These are phyloP conservation scores for Firmiana major DNA, from an alignment of 345 rosid species.

Conservation along the genomic window DNA sequence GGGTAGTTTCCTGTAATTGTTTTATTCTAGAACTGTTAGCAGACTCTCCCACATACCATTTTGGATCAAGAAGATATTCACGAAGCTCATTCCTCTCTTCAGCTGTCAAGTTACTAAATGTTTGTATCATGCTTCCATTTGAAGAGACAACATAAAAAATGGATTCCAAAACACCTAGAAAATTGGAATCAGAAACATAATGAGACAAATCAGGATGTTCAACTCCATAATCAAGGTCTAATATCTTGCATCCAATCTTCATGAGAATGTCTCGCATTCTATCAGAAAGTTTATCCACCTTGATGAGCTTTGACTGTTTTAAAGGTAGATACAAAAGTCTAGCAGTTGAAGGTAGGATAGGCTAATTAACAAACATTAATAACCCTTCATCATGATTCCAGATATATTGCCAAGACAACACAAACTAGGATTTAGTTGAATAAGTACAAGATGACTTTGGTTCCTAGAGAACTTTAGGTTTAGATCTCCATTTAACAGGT, in stretches of 20 bases:
- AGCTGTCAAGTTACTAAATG: conserved; percentile 38
- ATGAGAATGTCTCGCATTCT: conserved; percentile 52
- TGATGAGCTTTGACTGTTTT: conserved; percentile 66
- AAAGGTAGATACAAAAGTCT: conserved; percentile 72
- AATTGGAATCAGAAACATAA: conserved; percentile 55
- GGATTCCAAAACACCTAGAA: conserved; percentile 67
- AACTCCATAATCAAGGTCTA: conserved; percentile 48
- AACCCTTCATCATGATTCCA: conserved; percentile 53
- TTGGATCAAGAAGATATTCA: conserved; percentile 66
- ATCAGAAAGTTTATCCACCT: conserved; percentile 56
- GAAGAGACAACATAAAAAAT: conserved; percentile 55
- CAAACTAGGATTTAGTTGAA: conserved; percentile 80
- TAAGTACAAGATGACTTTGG: conserved; percentile 53
- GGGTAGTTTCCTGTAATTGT: conserved; percentile 65
- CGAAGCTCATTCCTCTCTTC: conserved; percentile 85
- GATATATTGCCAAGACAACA: conserved; percentile 80
- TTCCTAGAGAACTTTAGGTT: conserved; percentile 63
- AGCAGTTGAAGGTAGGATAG: conserved; percentile 80
- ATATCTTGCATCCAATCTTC: conserved; percentile 87
- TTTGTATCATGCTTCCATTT: conserved; percentile 31
- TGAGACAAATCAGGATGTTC: conserved; percentile 71
- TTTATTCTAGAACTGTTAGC: conserved; percentile 46
- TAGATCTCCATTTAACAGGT: conserved; percentile 81
- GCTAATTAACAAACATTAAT: conserved; percentile 79
- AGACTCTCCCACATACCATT: conserved; percentile 66